These are phyloP conservation scores for Tetrastigma voinierianum DNA, from an alignment of 164 flowering plant species.

Conservation along the genomic window DNA sequence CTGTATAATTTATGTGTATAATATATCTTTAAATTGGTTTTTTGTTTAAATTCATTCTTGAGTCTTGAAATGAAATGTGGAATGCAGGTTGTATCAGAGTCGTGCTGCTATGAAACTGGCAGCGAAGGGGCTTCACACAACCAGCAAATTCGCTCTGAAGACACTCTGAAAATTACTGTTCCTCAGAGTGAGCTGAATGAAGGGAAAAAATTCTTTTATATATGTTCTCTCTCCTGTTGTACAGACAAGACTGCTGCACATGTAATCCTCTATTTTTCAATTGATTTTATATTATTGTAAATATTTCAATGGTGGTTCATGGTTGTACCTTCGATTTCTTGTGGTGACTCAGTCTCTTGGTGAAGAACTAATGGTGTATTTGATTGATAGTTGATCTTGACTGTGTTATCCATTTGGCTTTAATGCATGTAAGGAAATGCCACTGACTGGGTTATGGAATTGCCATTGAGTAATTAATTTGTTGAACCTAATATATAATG, in stretches of 20 bases:
- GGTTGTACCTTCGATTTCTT: no score
- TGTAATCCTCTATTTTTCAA: no score
- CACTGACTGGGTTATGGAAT: no score
- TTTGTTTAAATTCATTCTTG: not conserved
- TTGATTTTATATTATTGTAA: no score
- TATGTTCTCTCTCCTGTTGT: not conserved
- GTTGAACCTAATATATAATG: no score
- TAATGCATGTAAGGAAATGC: no score
- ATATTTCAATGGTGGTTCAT: not conserved
- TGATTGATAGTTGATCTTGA: no score
- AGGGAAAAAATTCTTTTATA: not conserved
- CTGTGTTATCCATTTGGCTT: no score
- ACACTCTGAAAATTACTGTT: conserved; percentile 35
- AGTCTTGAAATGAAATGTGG: not conserved
- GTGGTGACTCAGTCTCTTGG: no score
- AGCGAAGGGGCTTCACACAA: conserved; percentile 57
- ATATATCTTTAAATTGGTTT: not conserved
- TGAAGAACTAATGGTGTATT: no score
- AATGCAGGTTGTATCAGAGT: conserved; percentile 62
- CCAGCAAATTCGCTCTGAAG: conserved; percentile 58
- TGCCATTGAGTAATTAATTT: no score
- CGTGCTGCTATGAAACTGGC: conserved; percentile 58
- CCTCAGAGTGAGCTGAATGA: not conserved
- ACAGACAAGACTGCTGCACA: not conserved
- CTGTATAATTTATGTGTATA: no score